Percentiles rank a stretch among this genome's conserved stretches.
These are phyloP conservation scores for Dalbergia cochinchinensis DNA, from an alignment of 306 rosid species.

Conservation along the genomic window DNA sequence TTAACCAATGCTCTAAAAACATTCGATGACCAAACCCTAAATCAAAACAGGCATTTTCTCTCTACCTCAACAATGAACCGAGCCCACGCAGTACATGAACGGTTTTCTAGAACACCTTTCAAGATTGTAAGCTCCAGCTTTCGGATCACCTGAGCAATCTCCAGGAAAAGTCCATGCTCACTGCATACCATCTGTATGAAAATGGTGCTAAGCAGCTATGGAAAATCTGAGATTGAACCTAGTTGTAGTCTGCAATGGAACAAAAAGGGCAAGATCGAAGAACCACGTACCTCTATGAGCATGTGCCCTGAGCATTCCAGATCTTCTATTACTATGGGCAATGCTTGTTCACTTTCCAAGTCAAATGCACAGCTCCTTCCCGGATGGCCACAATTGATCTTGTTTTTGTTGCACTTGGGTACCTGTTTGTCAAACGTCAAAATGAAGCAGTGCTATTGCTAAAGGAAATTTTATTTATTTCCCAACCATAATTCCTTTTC, in stretches of 20 bases:
- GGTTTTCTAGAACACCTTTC: constrained; percentile 73
- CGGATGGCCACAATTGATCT: constrained; percentile 40
- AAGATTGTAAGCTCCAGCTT: constrained; percentile 69
- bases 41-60: neutral
- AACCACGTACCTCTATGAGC: constrained; percentile 74
- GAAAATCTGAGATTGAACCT: neutral
- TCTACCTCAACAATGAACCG: constrained; percentile 84
- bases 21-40: neutral
- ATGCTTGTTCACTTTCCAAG: constrained; percentile 59
- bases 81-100: constrained; percentile 68
- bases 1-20: neutral
- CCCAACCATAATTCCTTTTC: neutral
- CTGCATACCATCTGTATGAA: constrained; percentile 61
- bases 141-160: constrained; percentile 77
- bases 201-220: constrained; percentile 16
- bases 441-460: neutral
- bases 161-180: constrained; percentile 79
- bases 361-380: constrained; percentile 84
- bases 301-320: constrained; percentile 77
- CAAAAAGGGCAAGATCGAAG: neutral
- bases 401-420: constrained; percentile 48
- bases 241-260: neutral
- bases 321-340: constrained; percentile 90
- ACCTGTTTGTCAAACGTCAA: constrained; percentile 60
- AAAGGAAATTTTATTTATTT: neutral